Evolutionary conservation across 140 eudicot species (phyloP), one percentile per base, ranked within the genome.

Genomic region (Senecio squalidus): DNA sequence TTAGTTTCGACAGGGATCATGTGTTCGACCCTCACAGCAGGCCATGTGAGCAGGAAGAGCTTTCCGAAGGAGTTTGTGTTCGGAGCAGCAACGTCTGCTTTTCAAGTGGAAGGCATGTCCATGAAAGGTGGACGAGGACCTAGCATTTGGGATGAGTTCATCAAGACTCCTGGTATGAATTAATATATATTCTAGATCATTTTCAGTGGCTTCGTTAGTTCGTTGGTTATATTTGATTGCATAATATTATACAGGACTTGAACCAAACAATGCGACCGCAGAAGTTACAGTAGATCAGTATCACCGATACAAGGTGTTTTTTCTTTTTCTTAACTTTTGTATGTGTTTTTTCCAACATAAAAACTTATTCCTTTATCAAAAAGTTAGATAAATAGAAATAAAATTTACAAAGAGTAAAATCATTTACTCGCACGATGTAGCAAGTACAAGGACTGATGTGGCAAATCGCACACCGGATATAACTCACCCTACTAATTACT

Each of bases 21-120:
- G 21, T 38, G 65, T 50, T 36, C 33, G 6, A 25, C 16, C 55
- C 69, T 57, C 53, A 31, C 61, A 1, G 69, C 64, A 0, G 77
- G 62, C 1, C n/a, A 40, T 0, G 64, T 73, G 29, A 72, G 73
- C 63, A 72, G 97, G 17, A 34, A 50, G 39, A 78, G 78, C 61
- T 89, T 89, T 56, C 95, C 95, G 1, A 66, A 89, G 26, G 89
- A 80, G n/a, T 85, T 89, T 67, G 18, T 80, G 24, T 89, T 82
- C 28, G 97, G 97, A 33, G 85, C 97, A 3, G 97, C 97, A 0
- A 81, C 95, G 3, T 89, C 97, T 3, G 95, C 97, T 18, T 89
- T 85, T 55, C 97, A 89, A 53, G 97, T 89, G 10, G 97, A 89
- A 65, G 95, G 97, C 45, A 77, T 77, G 88, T 89, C 97, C 15